These are phyloP conservation scores for Cordyceps cateniannulata DNA, from an alignment of 2,329 filamentous ascomycete species.

Conservation along the genomic window DNA sequence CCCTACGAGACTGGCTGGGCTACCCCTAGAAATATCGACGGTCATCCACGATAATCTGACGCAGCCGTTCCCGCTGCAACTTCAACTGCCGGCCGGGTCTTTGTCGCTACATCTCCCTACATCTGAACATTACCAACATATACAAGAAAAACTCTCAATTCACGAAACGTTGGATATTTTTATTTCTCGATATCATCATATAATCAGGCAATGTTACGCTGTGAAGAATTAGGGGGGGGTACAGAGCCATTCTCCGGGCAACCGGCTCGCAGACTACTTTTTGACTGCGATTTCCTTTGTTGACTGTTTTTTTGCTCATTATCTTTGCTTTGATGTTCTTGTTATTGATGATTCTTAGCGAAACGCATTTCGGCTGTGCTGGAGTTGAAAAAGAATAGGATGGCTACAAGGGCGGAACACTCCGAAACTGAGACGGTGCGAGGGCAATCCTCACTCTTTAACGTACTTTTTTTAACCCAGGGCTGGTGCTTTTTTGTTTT, in stretches of 20 bases:
- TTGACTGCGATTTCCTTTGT: neutral
- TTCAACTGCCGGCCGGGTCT: neutral
- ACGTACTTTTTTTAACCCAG: neutral
- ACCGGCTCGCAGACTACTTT: slow-evolving; percentile 1
- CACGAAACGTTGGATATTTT: neutral
- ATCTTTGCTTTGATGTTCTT: neutral
- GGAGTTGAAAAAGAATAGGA: slow-evolving; percentile 11
- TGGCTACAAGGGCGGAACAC: slow-evolving; percentile 14
- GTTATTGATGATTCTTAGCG: neutral
- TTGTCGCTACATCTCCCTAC: neutral
- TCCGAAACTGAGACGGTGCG: slow-evolving; percentile 13
- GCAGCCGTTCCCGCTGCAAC: neutral
- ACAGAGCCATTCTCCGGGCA: slow-evolving; percentile 7
- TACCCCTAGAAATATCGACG: slow-evolving; percentile 17
- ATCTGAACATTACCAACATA: neutral
- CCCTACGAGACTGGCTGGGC: slow-evolving; percentile 32
- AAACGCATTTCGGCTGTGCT: neutral
- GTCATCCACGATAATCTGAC: neutral
- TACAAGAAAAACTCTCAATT: slow-evolving; percentile 5
- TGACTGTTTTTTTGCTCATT: neutral
- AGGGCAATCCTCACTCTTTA: slow-evolving; percentile 13
- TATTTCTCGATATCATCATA: neutral
- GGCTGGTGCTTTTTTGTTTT: neutral
- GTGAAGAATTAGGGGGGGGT: neutral
- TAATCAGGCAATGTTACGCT: neutral